These are phyloP conservation scores for Apophysomyces trapeziformis DNA, from an alignment of 371 early-diverging fungal genomes.

Conservation along the genomic window DNA sequence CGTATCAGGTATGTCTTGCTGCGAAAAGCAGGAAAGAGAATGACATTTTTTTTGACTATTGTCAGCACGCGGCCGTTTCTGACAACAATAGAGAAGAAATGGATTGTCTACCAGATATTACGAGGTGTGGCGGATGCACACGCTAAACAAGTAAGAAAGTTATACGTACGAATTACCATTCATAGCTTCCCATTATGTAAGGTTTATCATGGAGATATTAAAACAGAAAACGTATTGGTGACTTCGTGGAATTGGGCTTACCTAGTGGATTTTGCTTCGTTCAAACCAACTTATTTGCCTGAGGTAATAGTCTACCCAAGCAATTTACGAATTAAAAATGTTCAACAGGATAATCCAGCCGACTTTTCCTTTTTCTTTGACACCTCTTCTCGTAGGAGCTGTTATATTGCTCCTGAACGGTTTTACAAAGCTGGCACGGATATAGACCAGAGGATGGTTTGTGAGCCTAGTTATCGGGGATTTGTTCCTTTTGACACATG, in stretches of 20 bases:
- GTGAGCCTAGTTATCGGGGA: not conserved
- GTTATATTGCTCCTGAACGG: slow-evolving; percentile 96
- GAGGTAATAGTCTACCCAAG: slow-evolving; percentile 53
- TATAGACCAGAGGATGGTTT: slow-evolving; percentile 62
- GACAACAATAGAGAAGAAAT: slow-evolving; percentile 83
- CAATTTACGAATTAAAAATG: not conserved
- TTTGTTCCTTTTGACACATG: not conserved
- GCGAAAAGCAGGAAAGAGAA: not conserved
- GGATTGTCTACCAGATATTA: slow-evolving; percentile 91
- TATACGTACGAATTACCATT: not conserved
- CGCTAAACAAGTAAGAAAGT: slow-evolving; percentile 43
- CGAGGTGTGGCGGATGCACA: slow-evolving; percentile 82
- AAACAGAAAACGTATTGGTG: slow-evolving; percentile 75
- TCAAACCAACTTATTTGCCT: slow-evolving; percentile 91
- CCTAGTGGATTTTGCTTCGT: slow-evolving; percentile 87
- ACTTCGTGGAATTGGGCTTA: slow-evolving; percentile 94
- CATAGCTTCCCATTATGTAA: slow-evolving; percentile 16
- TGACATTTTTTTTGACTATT: not conserved
- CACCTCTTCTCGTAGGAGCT: slow-evolving; percentile 81
- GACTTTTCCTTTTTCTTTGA: slow-evolving; percentile 96
- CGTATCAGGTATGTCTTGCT: slow-evolving; percentile 73
- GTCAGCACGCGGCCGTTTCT: slow-evolving; percentile 92
- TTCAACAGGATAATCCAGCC: slow-evolving; percentile 84
- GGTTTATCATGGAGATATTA: slow-evolving; percentile 90
- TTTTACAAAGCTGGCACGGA: slow-evolving; percentile 79